Evolutionary conservation across 257 asterid species (phyloP).

Genomic region (Salvia miltiorrhiza): DNA sequence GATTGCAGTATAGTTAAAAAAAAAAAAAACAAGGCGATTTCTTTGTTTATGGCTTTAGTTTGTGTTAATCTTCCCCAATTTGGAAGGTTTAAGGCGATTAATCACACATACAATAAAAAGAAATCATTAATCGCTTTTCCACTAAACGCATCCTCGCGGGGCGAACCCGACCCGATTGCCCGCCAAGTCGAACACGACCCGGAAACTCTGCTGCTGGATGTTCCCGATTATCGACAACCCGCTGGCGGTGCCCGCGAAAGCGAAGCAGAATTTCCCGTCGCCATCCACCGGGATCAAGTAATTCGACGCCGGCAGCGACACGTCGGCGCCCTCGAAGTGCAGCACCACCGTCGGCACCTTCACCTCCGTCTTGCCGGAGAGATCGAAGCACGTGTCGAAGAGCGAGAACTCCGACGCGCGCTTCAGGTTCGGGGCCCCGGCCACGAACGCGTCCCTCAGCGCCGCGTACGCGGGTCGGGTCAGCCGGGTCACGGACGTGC

Average conservation of each 20-base stretch:
- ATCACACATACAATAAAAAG: background rate
- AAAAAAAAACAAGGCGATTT: no score
- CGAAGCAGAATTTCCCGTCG: constrained; percentile 76
- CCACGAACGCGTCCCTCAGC: constrained; percentile 60
- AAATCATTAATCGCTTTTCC: no score
- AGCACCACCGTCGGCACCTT: constrained; percentile 86
- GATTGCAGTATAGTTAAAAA: no score
- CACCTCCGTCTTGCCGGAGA: constrained; percentile 72
- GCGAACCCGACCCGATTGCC: constrained; percentile 60
- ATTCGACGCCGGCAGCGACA: constrained; percentile 84
- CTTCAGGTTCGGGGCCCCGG: constrained; percentile 48
- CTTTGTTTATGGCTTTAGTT: background rate
- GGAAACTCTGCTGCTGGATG: constrained; percentile 67
- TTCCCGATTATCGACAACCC: constrained; percentile 68
- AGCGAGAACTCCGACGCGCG: constrained; percentile 48
- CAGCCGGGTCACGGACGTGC: constrained; percentile 81
- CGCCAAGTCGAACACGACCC: constrained; percentile 62
- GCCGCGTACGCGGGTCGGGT: constrained; percentile 73
- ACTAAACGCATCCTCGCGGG: constrained; percentile 40
- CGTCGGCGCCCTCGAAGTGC: constrained; percentile 75
- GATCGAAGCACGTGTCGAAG: constrained; percentile 86
- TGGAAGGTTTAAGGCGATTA: background rate
- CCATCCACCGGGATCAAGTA: constrained; percentile 83
- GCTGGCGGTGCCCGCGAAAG: constrained; percentile 73
- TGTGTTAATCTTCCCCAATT: background rate